phyloP scores from a whole-genome alignment of 2,329 filamentous ascomycete genomes.

The Alternaria alternata region DNA sequence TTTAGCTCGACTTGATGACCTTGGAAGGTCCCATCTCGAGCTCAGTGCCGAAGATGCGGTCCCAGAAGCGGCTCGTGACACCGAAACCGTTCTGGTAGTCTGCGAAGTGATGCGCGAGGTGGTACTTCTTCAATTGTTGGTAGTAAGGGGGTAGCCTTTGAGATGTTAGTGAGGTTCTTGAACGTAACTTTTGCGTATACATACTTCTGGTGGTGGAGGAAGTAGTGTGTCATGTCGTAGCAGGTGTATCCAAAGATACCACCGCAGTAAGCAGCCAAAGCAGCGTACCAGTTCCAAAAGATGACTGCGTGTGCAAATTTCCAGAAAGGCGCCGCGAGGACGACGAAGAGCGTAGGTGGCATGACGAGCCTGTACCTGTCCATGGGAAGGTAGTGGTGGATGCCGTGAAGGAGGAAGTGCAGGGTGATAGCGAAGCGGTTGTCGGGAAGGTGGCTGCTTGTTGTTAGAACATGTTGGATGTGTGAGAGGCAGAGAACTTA shows the following conservation, averaged over 20 bases:
- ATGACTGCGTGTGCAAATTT: slow-evolving; percentile 85
- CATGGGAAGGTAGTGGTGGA: slow-evolving; percentile 99
- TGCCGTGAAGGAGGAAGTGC: slow-evolving; percentile 94
- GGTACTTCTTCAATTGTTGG: slow-evolving; percentile 93
- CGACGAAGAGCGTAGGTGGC: slow-evolving; percentile 87
- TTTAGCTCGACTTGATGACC: slow-evolving; percentile 55
- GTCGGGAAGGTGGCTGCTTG: slow-evolving; percentile 79
- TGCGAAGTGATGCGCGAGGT: slow-evolving; percentile 95
- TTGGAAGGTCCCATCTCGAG: slow-evolving; percentile 64
- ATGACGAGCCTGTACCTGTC: slow-evolving; percentile 96
- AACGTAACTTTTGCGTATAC: slow-evolving; percentile 36
- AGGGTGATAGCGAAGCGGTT: slow-evolving; percentile 85
- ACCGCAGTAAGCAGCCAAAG: slow-evolving; percentile 80
- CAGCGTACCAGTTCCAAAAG: slow-evolving; percentile 84
- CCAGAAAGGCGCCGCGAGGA: slow-evolving; percentile 89
- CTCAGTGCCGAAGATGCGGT: slow-evolving; percentile 88
- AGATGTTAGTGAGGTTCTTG: slow-evolving; percentile 15
- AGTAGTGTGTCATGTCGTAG: slow-evolving; percentile 98
- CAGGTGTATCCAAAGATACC: slow-evolving; percentile 95
- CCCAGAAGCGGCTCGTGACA: slow-evolving; percentile 97
- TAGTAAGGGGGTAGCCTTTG: slow-evolving; percentile 82
- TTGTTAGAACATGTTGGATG: slow-evolving; percentile 15
- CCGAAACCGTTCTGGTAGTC: slow-evolving; percentile 98
- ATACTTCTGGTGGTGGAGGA: slow-evolving; percentile 91
- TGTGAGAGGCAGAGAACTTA: slow-evolving; percentile 58